Evolutionary conservation across 306 rosid species (phyloP).

Genomic region (Dryas alaskensis): DNA sequence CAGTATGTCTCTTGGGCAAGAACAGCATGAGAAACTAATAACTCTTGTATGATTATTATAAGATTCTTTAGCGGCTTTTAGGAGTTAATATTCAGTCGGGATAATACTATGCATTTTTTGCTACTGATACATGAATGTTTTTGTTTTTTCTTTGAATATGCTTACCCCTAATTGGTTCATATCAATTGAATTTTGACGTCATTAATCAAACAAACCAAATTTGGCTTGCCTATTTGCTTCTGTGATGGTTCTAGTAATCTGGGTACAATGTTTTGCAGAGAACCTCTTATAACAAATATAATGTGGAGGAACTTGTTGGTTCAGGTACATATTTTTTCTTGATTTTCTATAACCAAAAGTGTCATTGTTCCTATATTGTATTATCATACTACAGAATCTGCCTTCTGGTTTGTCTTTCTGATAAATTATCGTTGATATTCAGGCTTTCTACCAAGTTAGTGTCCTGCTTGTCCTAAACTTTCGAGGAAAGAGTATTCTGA

Average conservation of each 20-base stretch:
- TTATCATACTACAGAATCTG: neutral
- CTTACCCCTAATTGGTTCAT: neutral
- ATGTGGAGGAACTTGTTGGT: constrained; percentile 94
- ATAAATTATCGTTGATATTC: constrained; percentile 11
- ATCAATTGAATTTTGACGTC: neutral
- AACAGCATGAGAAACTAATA: neutral
- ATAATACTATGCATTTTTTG: no score
- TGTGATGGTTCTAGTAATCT: constrained; percentile 13
- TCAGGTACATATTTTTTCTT: constrained; percentile 48
- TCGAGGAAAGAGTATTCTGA: constrained; percentile 52
- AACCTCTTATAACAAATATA: constrained; percentile 82
- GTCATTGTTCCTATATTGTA: neutral
- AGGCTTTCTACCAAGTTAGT: constrained; percentile 79
- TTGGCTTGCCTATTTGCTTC: neutral
- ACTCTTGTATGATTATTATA: no score
- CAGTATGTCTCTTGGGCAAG: neutral
- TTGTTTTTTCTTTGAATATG: neutral
- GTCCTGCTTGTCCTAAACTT: constrained; percentile 81
- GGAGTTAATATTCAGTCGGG: no score
- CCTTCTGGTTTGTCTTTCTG: neutral
- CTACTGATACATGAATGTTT: neutral
- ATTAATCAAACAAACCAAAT: neutral
- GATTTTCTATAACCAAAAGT: no score
- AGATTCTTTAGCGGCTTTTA: no score
- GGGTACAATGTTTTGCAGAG: constrained; percentile 44